Evolutionary conservation across 148 eudicot species (phyloP).

Genomic region (Diospyros kaki): DNA sequence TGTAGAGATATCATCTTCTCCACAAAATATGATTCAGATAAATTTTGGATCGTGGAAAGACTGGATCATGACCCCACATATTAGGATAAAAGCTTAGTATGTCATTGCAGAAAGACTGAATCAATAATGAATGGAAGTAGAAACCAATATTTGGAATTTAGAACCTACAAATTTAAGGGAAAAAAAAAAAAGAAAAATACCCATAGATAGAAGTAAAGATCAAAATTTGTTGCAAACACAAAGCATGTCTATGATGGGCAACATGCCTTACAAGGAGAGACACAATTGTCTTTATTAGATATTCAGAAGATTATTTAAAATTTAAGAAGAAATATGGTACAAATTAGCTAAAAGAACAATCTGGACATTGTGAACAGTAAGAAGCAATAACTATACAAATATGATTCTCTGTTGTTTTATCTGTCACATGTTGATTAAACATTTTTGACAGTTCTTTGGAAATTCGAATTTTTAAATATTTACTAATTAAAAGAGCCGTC

Average conservation of each 20-base stretch:
- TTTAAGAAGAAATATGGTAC: neutral
- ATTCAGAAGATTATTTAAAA: neutral
- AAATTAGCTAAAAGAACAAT: neutral
- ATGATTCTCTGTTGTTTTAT: neutral
- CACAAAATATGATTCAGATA: neutral
- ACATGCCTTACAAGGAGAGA: neutral
- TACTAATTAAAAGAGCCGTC: neutral
- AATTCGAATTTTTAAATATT: neutral
- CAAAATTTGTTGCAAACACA: neutral
- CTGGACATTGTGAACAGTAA: neutral
- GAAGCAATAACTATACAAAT: neutral
- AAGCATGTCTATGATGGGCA: neutral
- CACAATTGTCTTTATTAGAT: no score
- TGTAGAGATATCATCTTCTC: neutral
- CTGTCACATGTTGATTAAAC: neutral
- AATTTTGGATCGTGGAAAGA: no score
- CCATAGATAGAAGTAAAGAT: neutral
- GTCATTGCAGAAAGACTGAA: no score
- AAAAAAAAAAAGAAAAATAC: neutral
- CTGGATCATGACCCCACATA: no score
- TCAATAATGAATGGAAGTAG: no score
- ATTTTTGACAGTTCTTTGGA: neutral
- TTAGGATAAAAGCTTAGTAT: no score
- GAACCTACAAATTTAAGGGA: neutral
- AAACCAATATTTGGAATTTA: neutral